Percentiles rank a stretch among this genome's conserved stretches.
Evolutionary conservation across 768 basidiomycete species (phyloP).

Genomic region (Termitomyces sp.): DNA sequence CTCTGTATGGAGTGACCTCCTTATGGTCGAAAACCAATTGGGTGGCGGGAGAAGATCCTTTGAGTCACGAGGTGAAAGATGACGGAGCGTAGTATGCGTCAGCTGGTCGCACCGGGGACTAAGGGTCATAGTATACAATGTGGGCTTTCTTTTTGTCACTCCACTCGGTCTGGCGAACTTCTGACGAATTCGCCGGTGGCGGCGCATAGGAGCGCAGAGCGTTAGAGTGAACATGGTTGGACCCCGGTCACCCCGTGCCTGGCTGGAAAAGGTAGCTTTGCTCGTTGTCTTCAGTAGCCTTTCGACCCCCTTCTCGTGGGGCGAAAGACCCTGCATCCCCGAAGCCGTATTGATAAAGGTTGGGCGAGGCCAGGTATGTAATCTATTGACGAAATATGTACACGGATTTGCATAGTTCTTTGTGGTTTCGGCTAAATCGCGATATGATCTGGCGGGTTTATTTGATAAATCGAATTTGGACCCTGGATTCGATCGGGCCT

Average conservation of each 20-base stretch:
- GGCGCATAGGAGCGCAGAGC: slow-evolving; percentile 9
- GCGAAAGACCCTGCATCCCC: neutral
- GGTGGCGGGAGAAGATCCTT: slow-evolving; percentile 11
- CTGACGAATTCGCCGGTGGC: slow-evolving; percentile 15
- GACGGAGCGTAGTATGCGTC: neutral
- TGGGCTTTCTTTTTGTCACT: slow-evolving; percentile 3
- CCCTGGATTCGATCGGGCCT: slow-evolving; percentile 20
- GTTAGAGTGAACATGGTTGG: slow-evolving; percentile 9
- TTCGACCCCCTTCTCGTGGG: slow-evolving; percentile 10
- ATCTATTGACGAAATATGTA: neutral
- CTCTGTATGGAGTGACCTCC: slow-evolving; percentile 1
- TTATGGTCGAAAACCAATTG: slow-evolving; percentile 6
- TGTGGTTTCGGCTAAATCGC: slow-evolving; percentile 8
- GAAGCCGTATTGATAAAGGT: slow-evolving; percentile 9
- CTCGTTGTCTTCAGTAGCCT: slow-evolving; percentile 10
- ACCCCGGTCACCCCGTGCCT: slow-evolving; percentile 14
- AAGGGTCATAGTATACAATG: neutral
- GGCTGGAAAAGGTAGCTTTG: slow-evolving; percentile 5
- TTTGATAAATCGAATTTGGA: slow-evolving; percentile 19
- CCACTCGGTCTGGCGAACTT: slow-evolving; percentile 1
- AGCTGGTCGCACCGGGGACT: slow-evolving; percentile 4
- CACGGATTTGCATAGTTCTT: slow-evolving; percentile 12
- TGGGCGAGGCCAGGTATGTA: slow-evolving; percentile 5
- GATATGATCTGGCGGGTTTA: slow-evolving; percentile 15
- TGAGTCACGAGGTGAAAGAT: slow-evolving; percentile 2